A percentile compares a stretch with the other conserved stretches of the same genome.
These are phyloP conservation scores for Arachis hypogaea DNA, from an alignment of 306 rosid genomes.

Conservation along the genomic window DNA sequence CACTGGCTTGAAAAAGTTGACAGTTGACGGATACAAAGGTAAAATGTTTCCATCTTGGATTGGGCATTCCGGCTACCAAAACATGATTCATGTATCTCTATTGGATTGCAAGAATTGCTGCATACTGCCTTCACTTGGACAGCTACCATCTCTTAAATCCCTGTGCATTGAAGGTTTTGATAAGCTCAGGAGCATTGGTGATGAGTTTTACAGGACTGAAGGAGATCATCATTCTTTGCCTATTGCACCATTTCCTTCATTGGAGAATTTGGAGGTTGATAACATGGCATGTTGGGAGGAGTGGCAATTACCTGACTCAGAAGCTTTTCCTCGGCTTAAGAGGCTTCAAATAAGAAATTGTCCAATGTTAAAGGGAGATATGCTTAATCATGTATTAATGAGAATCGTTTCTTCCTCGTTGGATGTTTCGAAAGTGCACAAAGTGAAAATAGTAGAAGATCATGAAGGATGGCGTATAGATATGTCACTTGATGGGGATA, in stretches of 20 bases:
- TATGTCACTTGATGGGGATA: no score
- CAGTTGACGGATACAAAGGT: not conserved
- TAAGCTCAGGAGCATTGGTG: not conserved
- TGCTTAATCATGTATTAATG: not conserved
- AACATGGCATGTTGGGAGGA: not conserved
- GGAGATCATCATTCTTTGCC: not conserved
- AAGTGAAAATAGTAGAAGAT: no score
- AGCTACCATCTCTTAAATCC: not conserved
- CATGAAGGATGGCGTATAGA: no score
- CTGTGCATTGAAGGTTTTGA: not conserved
- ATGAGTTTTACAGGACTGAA: conserved; percentile 3
- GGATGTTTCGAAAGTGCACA: no score
- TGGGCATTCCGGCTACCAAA: conserved; percentile 14
- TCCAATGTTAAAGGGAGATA: not conserved
- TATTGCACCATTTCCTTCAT: conserved; percentile 5
- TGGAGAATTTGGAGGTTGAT: fast-evolving
- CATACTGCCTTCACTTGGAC: conserved; percentile 30
- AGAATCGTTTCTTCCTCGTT: no score
- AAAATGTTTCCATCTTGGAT: conserved; percentile 9
- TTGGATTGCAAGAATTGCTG: not conserved
- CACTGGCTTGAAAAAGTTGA: not conserved
- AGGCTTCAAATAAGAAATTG: fast-evolving
- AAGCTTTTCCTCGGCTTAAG: not conserved
- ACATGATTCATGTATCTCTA: not conserved
- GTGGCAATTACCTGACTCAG: conserved; percentile 5